Evolutionary conservation across 192 early-diverging fungal genomes (phyloP).

Genomic region (Coemansia sp.): DNA sequence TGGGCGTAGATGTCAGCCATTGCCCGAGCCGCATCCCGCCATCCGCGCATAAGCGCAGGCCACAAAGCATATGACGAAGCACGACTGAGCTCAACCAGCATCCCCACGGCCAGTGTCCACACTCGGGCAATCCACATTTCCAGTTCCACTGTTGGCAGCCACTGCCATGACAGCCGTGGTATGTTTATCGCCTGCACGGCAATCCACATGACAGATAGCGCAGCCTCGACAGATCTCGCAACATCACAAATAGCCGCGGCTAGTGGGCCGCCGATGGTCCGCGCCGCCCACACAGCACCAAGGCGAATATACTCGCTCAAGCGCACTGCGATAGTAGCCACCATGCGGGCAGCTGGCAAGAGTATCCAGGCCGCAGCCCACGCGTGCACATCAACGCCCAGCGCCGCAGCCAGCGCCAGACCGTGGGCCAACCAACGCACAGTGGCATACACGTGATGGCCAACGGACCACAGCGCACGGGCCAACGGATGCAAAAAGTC

Average conservation of each 20-base stretch:
- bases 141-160: not conserved
- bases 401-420: not conserved
- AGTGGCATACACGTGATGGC: not conserved
- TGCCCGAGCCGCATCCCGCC: conserved; percentile 24
- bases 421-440: not conserved
- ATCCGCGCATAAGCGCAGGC: conserved; percentile 23
- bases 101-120: not conserved
- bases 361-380: not conserved
- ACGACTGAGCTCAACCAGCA: not conserved
- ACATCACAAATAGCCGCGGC: not conserved
- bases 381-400: not conserved
- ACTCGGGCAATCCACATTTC: not conserved
- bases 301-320: not conserved
- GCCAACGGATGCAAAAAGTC: not conserved
- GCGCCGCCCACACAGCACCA: not conserved
- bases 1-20: conserved; percentile 36
- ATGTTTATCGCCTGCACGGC: not conserved
- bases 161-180: not conserved
- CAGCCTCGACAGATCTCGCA: not conserved
- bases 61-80: conserved; percentile 4
- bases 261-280: conserved; percentile 4
- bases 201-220: not conserved
- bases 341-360: not conserved
- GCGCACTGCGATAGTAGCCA: not conserved
- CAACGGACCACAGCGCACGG: not conserved